Conservation (phyloP, 257 asterid genomes). For the Eustoma russellianum region DNA sequence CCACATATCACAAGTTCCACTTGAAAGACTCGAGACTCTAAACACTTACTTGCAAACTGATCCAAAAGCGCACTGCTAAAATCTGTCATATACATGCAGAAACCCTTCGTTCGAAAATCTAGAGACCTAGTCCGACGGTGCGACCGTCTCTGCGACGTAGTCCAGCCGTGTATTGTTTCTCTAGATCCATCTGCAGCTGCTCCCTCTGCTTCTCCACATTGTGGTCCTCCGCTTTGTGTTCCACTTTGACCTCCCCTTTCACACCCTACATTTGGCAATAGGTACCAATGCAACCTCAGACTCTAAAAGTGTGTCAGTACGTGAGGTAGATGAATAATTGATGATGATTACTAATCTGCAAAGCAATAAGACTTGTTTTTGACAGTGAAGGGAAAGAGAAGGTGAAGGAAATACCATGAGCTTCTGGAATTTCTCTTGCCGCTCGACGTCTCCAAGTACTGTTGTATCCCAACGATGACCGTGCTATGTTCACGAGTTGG, state of each 20-base stretch:
- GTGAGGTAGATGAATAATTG: too few relatives aligned
- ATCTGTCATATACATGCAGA: not conserved
- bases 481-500: conserved; percentile 34
- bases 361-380: too few relatives aligned
- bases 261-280: conserved; percentile 99
- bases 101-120: conserved; percentile 7
- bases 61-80: too few relatives aligned
- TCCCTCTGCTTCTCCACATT: conserved; percentile 70
- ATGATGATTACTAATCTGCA: too few relatives aligned
- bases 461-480: conserved; percentile 76
- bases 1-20: too few relatives aligned
- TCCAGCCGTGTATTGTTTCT: conserved; percentile 97
- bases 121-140: conserved; percentile 95
- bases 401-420: conserved; percentile 74
- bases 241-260: conserved; percentile 64
- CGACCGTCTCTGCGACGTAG: conserved; percentile 98
- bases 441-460: conserved; percentile 76
- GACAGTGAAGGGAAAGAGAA: not conserved
- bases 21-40: too few relatives aligned
- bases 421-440: conserved; percentile 95
- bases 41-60: too few relatives aligned
- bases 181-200: conserved; percentile 84
- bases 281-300: conserved; percentile 97
- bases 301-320: conserved; percentile 72
- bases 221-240: conserved; percentile 46